These are phyloP conservation scores for Acanthamoeba sp. DNA, from an alignment of 208 protist genomes.

Conservation along the genomic window DNA sequence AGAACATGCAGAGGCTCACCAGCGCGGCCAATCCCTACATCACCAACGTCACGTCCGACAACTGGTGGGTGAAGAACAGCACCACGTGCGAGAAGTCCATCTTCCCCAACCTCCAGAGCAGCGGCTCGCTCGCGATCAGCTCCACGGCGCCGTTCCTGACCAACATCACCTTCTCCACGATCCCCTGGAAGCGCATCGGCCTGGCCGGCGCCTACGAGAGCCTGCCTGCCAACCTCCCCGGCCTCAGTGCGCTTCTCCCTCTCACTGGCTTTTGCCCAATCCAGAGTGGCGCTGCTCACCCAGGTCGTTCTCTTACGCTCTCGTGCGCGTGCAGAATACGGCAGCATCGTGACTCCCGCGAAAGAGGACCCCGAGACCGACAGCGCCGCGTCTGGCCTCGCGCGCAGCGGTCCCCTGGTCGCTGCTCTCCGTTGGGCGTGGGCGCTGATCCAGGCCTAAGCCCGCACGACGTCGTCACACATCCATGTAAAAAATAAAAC, in stretches of 20 bases:
- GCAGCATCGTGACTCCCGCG: no score
- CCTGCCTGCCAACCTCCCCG: neutral
- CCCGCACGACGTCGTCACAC: no score
- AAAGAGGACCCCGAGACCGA: no score
- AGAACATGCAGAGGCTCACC: neutral
- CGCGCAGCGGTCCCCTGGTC: no score
- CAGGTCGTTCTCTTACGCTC: no score
- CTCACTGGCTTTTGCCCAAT: no score
- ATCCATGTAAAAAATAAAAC: no score
- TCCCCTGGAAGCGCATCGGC: conserved; percentile 45
- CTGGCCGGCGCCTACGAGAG: neutral
- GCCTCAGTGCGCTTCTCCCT: conserved; percentile 1
- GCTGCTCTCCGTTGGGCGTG: no score
- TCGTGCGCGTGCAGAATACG: no score
- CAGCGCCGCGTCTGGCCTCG: no score
- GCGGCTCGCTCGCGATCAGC: neutral
- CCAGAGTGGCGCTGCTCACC: no score
- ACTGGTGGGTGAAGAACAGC: conserved; percentile 6
- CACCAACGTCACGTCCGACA: neutral
- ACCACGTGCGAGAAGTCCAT: conserved; percentile 5
- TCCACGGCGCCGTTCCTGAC: neutral
- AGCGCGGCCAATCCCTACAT: neutral
- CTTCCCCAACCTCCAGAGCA: neutral
- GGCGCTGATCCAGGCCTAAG: no score
- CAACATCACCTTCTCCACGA: conserved; percentile 32